These are phyloP conservation scores for Chytriomyces sp. DNA, from an alignment of 192 early-diverging fungal species.

Conservation along the genomic window DNA sequence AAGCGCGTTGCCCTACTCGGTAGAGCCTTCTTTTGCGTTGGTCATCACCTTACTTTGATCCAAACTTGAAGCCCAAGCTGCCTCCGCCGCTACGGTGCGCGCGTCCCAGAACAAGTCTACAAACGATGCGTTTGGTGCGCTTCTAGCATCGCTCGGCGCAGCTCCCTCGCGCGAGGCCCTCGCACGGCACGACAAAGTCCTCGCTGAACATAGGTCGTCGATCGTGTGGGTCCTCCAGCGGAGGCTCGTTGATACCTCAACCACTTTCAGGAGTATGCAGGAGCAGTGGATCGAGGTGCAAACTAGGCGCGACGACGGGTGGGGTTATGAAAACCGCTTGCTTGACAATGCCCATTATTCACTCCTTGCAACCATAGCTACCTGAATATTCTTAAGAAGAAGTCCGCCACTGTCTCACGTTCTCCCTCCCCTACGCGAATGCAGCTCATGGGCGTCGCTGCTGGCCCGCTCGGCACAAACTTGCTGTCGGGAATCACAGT, in stretches of 20 bases:
- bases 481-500: not conserved
- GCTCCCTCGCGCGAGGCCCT: not conserved
- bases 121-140: not conserved
- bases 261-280: slow-evolving; percentile 37
- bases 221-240: slow-evolving; percentile 45
- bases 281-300: slow-evolving; percentile 31
- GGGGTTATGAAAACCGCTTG: slow-evolving; percentile 17
- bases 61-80: not conserved
- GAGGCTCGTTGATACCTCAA: slow-evolving; percentile 37
- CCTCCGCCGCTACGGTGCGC: not conserved
- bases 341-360: not conserved
- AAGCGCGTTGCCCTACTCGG: not conserved
- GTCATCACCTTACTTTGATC: not conserved
- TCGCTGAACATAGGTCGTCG: slow-evolving; percentile 36
- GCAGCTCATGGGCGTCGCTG: not conserved
- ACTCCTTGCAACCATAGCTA: slow-evolving; percentile 14
- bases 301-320: slow-evolving; percentile 21
- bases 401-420: not conserved
- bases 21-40: not conserved
- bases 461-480: not conserved
- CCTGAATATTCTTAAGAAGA: slow-evolving; percentile 3
- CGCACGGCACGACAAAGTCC: slow-evolving; percentile 5
- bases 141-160: not conserved
- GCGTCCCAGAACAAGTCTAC: not conserved
- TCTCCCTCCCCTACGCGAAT: not conserved